Evolutionary conservation across 2,329 filamentous ascomycete genomes (phyloP).

Genomic region (Nemania diffusa): DNA sequence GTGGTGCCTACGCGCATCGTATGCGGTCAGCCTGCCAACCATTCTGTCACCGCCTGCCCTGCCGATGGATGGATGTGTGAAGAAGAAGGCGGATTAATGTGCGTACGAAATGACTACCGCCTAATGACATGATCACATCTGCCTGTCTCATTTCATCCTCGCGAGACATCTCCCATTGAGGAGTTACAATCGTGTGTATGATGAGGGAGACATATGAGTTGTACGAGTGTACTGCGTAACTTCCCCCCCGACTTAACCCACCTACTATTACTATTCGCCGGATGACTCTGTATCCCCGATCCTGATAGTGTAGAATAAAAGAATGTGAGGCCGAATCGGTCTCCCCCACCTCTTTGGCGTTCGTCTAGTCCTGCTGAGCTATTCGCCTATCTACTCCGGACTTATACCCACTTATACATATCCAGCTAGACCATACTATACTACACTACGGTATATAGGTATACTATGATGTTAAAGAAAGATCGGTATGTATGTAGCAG

Average conservation of each 20-base stretch:
- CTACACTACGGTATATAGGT: background rate
- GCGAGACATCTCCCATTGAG: constrained; percentile 11
- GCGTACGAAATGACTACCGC: constrained; percentile 22
- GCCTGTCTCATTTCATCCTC: constrained; percentile 17
- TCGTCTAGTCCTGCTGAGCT: background rate
- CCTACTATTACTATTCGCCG: constrained; percentile 4
- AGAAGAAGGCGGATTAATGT: constrained; percentile 15
- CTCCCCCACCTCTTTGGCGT: constrained; percentile 27
- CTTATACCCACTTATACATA: background rate
- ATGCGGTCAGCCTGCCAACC: constrained; percentile 37
- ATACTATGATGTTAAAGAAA: too few species aligned
- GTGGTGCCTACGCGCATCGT: constrained; percentile 1
- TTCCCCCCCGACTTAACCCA: background rate
- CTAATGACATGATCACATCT: constrained; percentile 19
- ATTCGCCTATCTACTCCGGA: background rate
- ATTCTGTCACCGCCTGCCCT: constrained; percentile 34
- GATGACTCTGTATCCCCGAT: constrained; percentile 14
- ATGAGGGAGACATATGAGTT: constrained; percentile 15
- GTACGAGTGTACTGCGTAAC: background rate
- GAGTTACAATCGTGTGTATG: background rate
- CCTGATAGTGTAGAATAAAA: constrained; percentile 22
- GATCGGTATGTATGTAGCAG: background rate
- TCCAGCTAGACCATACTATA: background rate
- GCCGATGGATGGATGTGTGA: constrained; percentile 20
- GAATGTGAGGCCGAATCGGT: background rate